Base-by-base conservation (phyloP, 1,284 basidiomycete genomes). In the Xerocomus nothofagi region DNA sequence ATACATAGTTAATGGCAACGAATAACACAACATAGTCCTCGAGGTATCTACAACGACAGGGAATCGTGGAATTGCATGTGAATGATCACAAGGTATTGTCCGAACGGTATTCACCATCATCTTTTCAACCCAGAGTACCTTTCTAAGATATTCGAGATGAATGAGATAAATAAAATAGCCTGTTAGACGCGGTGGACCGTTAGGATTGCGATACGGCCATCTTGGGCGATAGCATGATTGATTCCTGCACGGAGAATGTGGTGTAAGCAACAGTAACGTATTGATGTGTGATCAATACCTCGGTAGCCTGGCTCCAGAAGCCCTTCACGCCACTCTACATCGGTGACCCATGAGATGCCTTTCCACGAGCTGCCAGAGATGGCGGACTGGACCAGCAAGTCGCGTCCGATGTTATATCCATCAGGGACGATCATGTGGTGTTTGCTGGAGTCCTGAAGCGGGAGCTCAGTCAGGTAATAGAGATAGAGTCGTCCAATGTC, bases 331-430 rank as follows among this genome's bases (percentile, higher is more conserved):
- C 84, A 91, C 61, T 86, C 83, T 3, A 91, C 76, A 2, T 86
- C 80, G 1, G 87, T 86, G 54, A 73, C 71, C 88, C 88, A 91
- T 73, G 76, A 81, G 56, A 77, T 76, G 10, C 80, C 77, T 31
- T 77, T 76, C 79, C 79, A 84, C 27, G 73, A 73, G 43, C 77
- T 78, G n/a, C 81, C 84, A 8, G 73, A 63, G 20, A 77, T 61
- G n/a, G 88, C 87, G 11, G 73, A 78, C 34, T 77, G 73, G 20
- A 91, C 86, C 46, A 91, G 71, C 70, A 75, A 81, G 67, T 91
- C 84, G 17, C 89, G 81, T 11, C 88, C 87, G 39, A 86, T 70
- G 58, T 91, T 90, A 60, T 89, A 91, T 6, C 88, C 88, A 51
- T 92, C 71, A 9, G 80, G 78, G 18, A 82, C 75, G 46, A 92